These are phyloP conservation scores for Cyclotella sp. DNA, from an alignment of 108 stramenopile genomes.

Conservation along the genomic window DNA sequence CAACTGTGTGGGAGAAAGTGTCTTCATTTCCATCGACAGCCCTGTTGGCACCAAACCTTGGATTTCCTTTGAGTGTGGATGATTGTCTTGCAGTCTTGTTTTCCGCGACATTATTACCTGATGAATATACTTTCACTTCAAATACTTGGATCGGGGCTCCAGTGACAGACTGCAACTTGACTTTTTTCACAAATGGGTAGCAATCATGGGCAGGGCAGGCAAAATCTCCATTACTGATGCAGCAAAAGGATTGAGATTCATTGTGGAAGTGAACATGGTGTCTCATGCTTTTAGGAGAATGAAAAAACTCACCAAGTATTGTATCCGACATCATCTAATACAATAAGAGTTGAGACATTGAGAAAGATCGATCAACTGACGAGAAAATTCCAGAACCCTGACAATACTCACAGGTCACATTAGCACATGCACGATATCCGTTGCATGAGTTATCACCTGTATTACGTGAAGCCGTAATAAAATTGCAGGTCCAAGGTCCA, in stretches of 20 bases:
- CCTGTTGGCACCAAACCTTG: not conserved
- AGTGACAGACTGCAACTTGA: not conserved
- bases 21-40: not conserved
- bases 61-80: not conserved
- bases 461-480: not conserved
- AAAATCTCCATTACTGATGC: too few relatives aligned
- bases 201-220: too few relatives aligned
- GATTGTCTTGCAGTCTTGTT: not conserved
- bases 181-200: not conserved
- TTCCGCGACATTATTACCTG: not conserved
- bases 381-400: too few relatives aligned
- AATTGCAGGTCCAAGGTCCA: not conserved
- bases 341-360: too few relatives aligned
- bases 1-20: not conserved
- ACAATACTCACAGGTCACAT: too few relatives aligned
- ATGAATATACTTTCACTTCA: not conserved
- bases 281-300: too few relatives aligned
- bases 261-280: too few relatives aligned
- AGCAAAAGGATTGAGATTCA: too few relatives aligned
- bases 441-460: not conserved
- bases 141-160: not conserved
- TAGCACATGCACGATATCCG: too few relatives aligned
- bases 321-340: too few relatives aligned
- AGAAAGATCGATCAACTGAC: too few relatives aligned
- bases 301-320: too few relatives aligned